These are phyloP conservation scores for Alternaria postmessia DNA, from an alignment of 2,329 filamentous ascomycete genomes.

Conservation along the genomic window DNA sequence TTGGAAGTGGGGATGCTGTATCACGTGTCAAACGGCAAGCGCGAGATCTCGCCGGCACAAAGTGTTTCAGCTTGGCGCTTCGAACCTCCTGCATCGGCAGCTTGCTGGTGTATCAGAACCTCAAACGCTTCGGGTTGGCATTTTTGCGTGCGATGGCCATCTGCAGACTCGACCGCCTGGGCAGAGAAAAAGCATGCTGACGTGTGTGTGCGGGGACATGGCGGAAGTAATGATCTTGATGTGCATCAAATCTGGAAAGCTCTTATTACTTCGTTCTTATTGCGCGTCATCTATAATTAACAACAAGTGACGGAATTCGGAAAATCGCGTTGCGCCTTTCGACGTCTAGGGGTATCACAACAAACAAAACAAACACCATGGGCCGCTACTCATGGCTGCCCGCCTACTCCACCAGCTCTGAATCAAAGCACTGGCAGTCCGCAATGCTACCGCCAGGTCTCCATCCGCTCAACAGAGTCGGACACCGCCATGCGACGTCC, in stretches of 20 bases:
- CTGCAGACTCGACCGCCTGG: not conserved
- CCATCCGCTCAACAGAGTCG: conserved; percentile 35
- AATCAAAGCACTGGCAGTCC: conserved; percentile 44
- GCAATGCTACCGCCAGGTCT: conserved; percentile 32
- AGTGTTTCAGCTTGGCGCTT: conserved; percentile 31
- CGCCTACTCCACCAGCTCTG: conserved; percentile 15
- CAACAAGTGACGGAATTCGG: not conserved
- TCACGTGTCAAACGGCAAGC: conserved; percentile 17
- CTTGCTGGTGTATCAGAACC: conserved; percentile 13
- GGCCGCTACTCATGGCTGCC: not conserved
- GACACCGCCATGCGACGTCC: conserved; percentile 41
- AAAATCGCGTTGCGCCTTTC: conserved; percentile 4
- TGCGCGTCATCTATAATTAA: conserved; percentile 11
- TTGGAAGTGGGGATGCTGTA: conserved; percentile 16
- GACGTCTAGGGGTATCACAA: conserved; percentile 16
- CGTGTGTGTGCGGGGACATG: not conserved
- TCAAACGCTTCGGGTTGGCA: conserved; percentile 25
- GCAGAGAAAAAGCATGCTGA: conserved; percentile 1
- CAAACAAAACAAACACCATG: conserved; percentile 8
- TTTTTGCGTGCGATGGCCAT: not conserved
- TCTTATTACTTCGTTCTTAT: conserved; percentile 2
- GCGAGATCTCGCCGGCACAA: conserved; percentile 9
- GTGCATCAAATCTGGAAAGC: conserved; percentile 1
- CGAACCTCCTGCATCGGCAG: conserved; percentile 20
- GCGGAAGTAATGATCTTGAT: not conserved